These are phyloP conservation scores for Dactylella cylindrospora DNA, from an alignment of 2,329 filamentous ascomycete genomes.

Conservation along the genomic window DNA sequence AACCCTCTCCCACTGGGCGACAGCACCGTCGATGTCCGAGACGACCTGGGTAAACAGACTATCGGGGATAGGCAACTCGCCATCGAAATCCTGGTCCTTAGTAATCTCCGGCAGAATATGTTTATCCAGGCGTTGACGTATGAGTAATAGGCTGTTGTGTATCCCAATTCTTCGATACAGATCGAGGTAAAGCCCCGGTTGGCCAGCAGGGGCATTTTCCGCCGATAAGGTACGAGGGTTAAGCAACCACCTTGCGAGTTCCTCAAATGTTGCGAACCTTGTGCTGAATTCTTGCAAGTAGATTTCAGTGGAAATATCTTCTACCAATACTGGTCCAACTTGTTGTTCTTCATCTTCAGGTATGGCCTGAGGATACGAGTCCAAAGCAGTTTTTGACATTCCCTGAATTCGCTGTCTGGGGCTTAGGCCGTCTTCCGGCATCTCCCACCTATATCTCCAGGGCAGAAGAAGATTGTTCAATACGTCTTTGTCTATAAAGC, in stretches of 20 bases:
- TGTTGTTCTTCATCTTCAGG: conserved; percentile 6
- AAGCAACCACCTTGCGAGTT: conserved; percentile 14
- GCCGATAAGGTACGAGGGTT: not conserved
- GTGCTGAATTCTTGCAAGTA: conserved; percentile 18
- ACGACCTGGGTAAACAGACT: no score
- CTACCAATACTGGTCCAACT: not conserved
- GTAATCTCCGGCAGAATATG: no score
- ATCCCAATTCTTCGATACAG: conserved; percentile 8
- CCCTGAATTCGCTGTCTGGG: conserved; percentile 14
- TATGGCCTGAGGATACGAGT: conserved; percentile 10
- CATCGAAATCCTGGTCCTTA: no score
- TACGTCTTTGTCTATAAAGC: conserved; percentile 10
- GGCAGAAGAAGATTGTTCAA: conserved; percentile 1
- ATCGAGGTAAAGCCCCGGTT: not conserved
- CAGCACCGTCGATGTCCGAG: not conserved
- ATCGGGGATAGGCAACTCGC: not conserved
- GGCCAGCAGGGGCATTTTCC: not conserved
- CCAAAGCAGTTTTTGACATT: not conserved
- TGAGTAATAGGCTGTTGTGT: conserved; percentile 6
- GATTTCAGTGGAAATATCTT: conserved; percentile 14
- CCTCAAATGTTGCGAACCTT: not conserved
- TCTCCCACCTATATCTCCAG: conserved; percentile 19
- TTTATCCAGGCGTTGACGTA: not conserved
- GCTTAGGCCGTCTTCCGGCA: not conserved
- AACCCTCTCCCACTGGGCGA: conserved; percentile 8